Base-by-base conservation (phyloP, 192 early-diverging fungal species). In the Coemansia sp. region DNA sequence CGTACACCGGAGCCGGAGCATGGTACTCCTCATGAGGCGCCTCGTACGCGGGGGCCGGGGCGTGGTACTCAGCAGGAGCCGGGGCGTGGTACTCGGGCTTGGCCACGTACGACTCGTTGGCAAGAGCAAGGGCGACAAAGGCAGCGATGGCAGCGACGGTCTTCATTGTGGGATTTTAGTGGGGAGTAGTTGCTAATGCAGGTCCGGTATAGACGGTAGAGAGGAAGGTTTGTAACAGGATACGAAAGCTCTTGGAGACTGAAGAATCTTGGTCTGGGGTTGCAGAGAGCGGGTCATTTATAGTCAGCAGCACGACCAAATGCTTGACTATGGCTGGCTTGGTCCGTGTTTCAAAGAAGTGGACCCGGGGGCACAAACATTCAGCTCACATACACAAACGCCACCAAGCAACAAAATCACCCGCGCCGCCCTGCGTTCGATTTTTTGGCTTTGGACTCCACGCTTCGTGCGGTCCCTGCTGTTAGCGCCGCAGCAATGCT, bases 81-180 rank as follows among this genome's bases (percentile, higher is more conserved):
- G 60, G 60, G 22, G 65, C 66, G 21, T 60, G 28, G 58, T 68
- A 60, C 56, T 60, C 66, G 21, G 51, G 65, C 40, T 22, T 64
- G 14, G 64, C 63, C 8, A 40, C 70, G 22, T 50, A 47, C 50
- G 62, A 62, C 58, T 69, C 74, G 31, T 55, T 59, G 20, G 68
- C 64, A 47, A 75, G 46, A 60, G 57, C 74, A 46, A 56, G 63
- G 25, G 48, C 67, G 25, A 48, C 74, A 42, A 75, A 57, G 25
- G 68, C 59, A 47, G 74, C 59, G 31, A 70, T 48, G 44, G 68
- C 68, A 50, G 64, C 64, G 57, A 66, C 28, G 47, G 51, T 61
- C 74, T 75, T 69, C 74, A 75, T 75, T 54, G 62, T 75, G 4
- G 10, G 40, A 15, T 11, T 42, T 42, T 42, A 42, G 40, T 42